A percentile compares a stretch with the other conserved stretches of the same genome.
Conservation (phyloP, 495 filamentous ascomycete species). For the Clavariopsis aquatica region DNA sequence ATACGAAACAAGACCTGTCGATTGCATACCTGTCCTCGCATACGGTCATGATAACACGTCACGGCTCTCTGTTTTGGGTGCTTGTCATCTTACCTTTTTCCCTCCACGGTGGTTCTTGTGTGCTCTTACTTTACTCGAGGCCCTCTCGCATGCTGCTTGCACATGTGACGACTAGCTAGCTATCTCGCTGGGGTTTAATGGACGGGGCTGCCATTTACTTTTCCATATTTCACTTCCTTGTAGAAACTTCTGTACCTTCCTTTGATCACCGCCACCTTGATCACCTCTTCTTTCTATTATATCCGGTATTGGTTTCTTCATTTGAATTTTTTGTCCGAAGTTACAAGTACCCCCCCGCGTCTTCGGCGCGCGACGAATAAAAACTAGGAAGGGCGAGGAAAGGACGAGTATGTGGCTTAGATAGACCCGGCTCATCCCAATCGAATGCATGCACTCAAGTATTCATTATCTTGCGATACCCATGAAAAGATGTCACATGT, state of each 20-base stretch:
- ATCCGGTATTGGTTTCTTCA: background rate
- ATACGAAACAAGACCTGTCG: background rate
- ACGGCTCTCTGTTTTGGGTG: background rate
- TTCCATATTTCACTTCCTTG: conserved; percentile 14
- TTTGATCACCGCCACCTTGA: conserved; percentile 2
- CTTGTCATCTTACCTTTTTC: background rate
- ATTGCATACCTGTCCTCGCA: conserved; percentile 1
- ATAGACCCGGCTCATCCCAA: conserved; percentile 15
- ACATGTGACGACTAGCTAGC: background rate
- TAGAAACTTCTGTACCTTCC: conserved; percentile 25
- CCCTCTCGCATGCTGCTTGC: background rate
- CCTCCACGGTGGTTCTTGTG: background rate
- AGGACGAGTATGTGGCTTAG: background rate
- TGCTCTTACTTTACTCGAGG: conserved; percentile 1
- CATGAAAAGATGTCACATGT: no score
- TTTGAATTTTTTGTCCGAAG: background rate
- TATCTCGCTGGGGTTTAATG: conserved; percentile 13
- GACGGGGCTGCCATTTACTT: background rate
- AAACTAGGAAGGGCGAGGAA: background rate
- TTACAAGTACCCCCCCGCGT: background rate
- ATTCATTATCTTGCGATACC: no score
- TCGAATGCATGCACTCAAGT: background rate
- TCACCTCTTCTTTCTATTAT: background rate
- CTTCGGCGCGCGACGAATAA: background rate
- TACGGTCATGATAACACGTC: conserved; percentile 4